A percentile compares a stretch with the other conserved stretches of the same genome.
Evolutionary conservation across 106 monocot species (phyloP).

Genomic region (Allium cepa): DNA sequence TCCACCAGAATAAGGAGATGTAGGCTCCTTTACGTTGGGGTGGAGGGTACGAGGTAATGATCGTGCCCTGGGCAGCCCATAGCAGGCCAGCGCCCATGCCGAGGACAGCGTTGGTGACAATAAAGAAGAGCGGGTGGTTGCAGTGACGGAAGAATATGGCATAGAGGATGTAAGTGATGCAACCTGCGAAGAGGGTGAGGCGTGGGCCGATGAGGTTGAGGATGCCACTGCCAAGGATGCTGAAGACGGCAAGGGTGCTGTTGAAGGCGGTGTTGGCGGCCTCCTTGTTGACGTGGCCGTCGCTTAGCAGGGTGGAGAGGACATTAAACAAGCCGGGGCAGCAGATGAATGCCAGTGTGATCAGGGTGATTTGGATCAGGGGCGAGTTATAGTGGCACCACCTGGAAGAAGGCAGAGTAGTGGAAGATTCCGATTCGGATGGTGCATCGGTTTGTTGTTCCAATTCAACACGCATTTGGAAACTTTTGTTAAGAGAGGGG

Average conservation of each 20-base stretch:
- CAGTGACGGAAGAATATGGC: slow-evolving; percentile 85
- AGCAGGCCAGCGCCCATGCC: slow-evolving; percentile 83
- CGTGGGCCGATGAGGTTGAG: slow-evolving; percentile 90
- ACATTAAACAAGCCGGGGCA: slow-evolving; percentile 99
- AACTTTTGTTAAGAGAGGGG: too few relatives aligned
- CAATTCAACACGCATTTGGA: neutral
- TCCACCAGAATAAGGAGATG: slow-evolving; percentile 84
- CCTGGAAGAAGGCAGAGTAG: neutral
- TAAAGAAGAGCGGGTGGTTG: slow-evolving; percentile 63
- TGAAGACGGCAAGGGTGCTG: slow-evolving; percentile 78
- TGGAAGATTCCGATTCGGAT: neutral
- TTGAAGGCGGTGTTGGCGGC: slow-evolving; percentile 97
- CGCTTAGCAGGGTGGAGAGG: slow-evolving; percentile 70
- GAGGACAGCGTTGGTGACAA: slow-evolving; percentile 66
- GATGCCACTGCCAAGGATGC: slow-evolving; percentile 74
- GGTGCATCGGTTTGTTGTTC: neutral
- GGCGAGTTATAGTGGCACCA: slow-evolving; percentile 57
- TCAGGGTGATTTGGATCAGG: slow-evolving; percentile 58
- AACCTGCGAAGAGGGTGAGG: slow-evolving; percentile 76
- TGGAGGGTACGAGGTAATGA: slow-evolving; percentile 87
- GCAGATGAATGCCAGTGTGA: slow-evolving; percentile 89
- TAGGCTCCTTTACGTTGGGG: slow-evolving; percentile 54
- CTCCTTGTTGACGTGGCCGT: slow-evolving; percentile 14
- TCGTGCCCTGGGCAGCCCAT: slow-evolving; percentile 86
- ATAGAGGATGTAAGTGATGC: slow-evolving; percentile 81